Evolutionary conservation across 176 grass and related monocot genomes (phyloP), one percentile per base, ranked within the genome.

Genomic region (Calamus simplicifolius): DNA sequence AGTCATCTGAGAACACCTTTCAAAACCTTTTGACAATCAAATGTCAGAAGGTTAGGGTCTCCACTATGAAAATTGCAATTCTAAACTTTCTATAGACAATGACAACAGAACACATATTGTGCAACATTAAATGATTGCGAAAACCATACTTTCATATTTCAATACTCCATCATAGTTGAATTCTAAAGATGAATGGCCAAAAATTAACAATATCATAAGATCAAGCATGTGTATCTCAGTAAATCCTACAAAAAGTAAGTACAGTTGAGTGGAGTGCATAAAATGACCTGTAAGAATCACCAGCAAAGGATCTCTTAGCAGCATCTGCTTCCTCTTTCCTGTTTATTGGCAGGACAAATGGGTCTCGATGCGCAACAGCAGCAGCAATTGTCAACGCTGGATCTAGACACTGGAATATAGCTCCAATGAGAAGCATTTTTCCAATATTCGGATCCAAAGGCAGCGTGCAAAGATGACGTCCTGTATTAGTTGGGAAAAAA

Each of bases 401-500:
- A 73, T 90, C 83, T 51, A 96, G 61, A 56, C 92, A 96, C 61
- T 96, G 92, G 67, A 96, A 96, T 59, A 90, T 77, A 61, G 83
- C 87, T 76, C 87, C 92, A 50, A 96, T 85, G 55, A 96, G 78
- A 26, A 96, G 70, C 92, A 96, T 96, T 69, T 96, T 96, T 56
- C 92, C 92, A 61, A 90, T 82, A 66, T 96, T 96, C 63, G 92
- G 92, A 69, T 96, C 92, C 75, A 96, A 56, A 48, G 92, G 87
- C 58, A 96, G 75, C 16, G 64, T 88, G 71, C 77, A 90, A 53
- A 96, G 86, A 87, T 96, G 92, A 4, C 61, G 64, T 25, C 92
- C 92, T 96, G 74, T 52, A 80, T 54, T 61, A 62, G 77, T 61
- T 62, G 29, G 59, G 63, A 54, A 62, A 18, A 23, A 49, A 21